Evolutionary conservation across 208 protist genomes (phyloP), one percentile per base, ranked within the genome.

Genomic region (Borovskyia barvae): DNA sequence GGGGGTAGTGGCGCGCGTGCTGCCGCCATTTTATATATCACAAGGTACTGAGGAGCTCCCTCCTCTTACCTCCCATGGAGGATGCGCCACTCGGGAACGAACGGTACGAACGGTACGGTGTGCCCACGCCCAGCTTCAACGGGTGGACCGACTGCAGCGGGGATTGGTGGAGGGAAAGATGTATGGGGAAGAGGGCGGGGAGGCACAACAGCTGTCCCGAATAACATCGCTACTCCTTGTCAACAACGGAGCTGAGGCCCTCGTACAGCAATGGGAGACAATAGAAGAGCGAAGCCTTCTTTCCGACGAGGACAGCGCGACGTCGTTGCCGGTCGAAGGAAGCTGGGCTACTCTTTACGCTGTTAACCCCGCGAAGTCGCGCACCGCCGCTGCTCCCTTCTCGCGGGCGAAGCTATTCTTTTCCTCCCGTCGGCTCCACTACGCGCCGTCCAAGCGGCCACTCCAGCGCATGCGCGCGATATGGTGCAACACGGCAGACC

Each of bases 231-330:
- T 83, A 26, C 64, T 90, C 3, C 22, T 90, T 25, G 61, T 61
- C 7, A 74, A 75, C 45, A 66, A 70, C 3, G 57, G 65, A 8
- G 78, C 66, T 22, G 77, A 93, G 67, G 71, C 78, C 1, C 53
- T 93, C 1, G 67, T 93, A 35, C 87, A 93, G 55, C 64, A 87
- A 29, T 93, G 87, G 83, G 71, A 87, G 33, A 70, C 56, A 32
- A 63, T 68, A 37, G 66, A 64, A 24, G 63, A 75, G 20, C 49
- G 39, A 8, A 56, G 46, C 0, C 26, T 49, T n/a, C 56, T 67
- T 12, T 3, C 24, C 9, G 51, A 61, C 19, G 66, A 68, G 14
- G 51, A 52, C 2, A 40, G 66, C 3, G 64, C 67, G n/a, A 41
- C 58, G n/a, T 56, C 62, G 5, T 64, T 87, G 46, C 87, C 83